Base-by-base conservation (phyloP, 768 basidiomycete genomes). In the Calocybe indica region DNA sequence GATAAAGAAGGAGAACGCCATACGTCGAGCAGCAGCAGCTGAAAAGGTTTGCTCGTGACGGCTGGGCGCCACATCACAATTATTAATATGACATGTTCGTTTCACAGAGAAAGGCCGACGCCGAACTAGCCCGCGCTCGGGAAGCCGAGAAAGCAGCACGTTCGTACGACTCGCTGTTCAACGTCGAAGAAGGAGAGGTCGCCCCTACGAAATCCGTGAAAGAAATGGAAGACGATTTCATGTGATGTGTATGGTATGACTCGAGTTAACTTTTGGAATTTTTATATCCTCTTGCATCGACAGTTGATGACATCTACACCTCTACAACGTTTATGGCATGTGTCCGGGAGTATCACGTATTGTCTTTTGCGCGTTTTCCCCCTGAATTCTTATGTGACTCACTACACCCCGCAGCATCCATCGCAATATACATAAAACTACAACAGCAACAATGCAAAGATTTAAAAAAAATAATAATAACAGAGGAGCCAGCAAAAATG, bases 191-290 rank as follows among this genome's bases (percentile, higher is more conserved):
- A 47, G 81, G 82, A 28, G 79, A 81, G 8, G 72, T 68, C 13
- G 69, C 50, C 8, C 72, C 71, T 15, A 67, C 69, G 53, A 79
- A 79, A 64, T 82, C 81, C 2, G 86, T 80, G 9, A 75, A 78
- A 54, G 90, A 89, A 56, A 69, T 90, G 58, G 88, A 91, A 62
- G 89, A 92, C 42, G 90, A 92, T 61, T 92, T 92, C 61, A 92
- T 92, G 87, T 92, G 68, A 76, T 47, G 46, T 50, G 36, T 12
- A n/a, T 43, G 35, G 22, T 37, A n/a, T 43, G 46, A 28, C 22
- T 22, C 22, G 22, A 22, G 22, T 22, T 22, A 22, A 22, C 22
- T 22, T 4, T 22, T 22, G 22, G 22, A 22, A 22, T 22, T 4
- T 22, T 22, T 22, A 22, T 22, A 22, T 22, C 22, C 22, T 22